Evolutionary conservation across 148 eudicot species (phyloP).

Genomic region (Rhododendron simsii): DNA sequence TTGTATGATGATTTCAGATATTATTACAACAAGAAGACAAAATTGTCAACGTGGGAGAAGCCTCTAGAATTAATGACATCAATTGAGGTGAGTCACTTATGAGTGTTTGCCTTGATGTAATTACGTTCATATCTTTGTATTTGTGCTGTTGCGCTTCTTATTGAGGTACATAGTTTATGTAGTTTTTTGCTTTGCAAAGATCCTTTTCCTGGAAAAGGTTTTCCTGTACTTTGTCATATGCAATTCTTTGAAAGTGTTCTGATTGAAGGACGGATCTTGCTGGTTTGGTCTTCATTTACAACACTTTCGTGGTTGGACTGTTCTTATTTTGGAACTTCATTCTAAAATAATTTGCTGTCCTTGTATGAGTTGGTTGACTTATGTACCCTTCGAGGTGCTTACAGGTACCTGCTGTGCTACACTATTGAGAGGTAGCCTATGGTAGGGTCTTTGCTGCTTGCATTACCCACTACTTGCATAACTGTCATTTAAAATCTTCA

Average conservation of each 20-base stretch:
- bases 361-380: slow-evolving; percentile 13
- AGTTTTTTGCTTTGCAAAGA: background rate
- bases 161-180: background rate
- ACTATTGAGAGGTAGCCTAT: slow-evolving; percentile 10
- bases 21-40: slow-evolving; percentile 73
- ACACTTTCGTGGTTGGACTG: background rate
- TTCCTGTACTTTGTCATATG: background rate
- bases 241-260: background rate
- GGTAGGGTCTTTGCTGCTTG: slow-evolving; percentile 16
- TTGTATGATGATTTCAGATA: slow-evolving; percentile 41
- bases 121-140: background rate
- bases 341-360: background rate
- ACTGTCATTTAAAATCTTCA: slow-evolving; percentile 5
- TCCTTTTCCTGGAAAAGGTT: no score
- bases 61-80: slow-evolving; percentile 84
- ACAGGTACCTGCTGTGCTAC: slow-evolving; percentile 20
- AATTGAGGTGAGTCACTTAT: slow-evolving; percentile 54
- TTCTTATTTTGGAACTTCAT: background rate
- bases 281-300: background rate
- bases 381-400: slow-evolving; percentile 8
- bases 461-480: slow-evolving; percentile 7
- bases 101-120: background rate
- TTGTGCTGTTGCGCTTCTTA: background rate
- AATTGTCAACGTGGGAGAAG: slow-evolving; percentile 83
- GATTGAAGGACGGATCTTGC: background rate